These are phyloP conservation scores for Tolypocladium endophyticum DNA, from an alignment of 2,329 filamentous ascomycete genomes.

Conservation along the genomic window DNA sequence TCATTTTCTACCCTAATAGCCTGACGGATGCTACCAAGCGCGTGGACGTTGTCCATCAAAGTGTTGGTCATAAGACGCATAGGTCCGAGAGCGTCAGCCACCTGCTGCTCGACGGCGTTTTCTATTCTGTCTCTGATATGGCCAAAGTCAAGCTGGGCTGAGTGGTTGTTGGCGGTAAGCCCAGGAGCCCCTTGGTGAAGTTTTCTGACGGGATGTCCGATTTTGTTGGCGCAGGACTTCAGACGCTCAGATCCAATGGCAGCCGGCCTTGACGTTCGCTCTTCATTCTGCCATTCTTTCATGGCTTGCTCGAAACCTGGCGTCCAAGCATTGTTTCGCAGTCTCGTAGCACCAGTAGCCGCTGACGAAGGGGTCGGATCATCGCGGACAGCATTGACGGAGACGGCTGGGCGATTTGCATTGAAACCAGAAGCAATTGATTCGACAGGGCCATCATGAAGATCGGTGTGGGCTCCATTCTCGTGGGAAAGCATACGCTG, in stretches of 20 bases:
- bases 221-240: not conserved
- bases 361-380: not conserved
- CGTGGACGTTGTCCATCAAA: slow-evolving; percentile 3
- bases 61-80: slow-evolving; percentile 15
- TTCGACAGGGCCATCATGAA: not conserved
- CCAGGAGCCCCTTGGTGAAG: not conserved
- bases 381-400: not conserved
- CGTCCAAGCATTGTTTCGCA: not conserved
- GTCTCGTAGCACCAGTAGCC: not conserved
- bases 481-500: not conserved
- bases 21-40: not conserved
- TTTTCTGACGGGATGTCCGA: not conserved
- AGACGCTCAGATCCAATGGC: not conserved
- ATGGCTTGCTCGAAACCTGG: slow-evolving; percentile 1
- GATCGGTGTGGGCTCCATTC: not conserved
- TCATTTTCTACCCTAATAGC: slow-evolving; percentile 3
- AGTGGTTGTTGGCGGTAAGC: not conserved
- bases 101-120: slow-evolving; percentile 17
- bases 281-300: not conserved
- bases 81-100: slow-evolving; percentile 19
- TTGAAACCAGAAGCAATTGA: not conserved
- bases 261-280: not conserved
- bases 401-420: not conserved
- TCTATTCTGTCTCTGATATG: slow-evolving; percentile 14
- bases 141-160: not conserved